Percentiles rank a stretch among this genome's conserved stretches.
Conservation (phyloP, 352 stramenopile species). For the Phytophthora niederhauseri region DNA sequence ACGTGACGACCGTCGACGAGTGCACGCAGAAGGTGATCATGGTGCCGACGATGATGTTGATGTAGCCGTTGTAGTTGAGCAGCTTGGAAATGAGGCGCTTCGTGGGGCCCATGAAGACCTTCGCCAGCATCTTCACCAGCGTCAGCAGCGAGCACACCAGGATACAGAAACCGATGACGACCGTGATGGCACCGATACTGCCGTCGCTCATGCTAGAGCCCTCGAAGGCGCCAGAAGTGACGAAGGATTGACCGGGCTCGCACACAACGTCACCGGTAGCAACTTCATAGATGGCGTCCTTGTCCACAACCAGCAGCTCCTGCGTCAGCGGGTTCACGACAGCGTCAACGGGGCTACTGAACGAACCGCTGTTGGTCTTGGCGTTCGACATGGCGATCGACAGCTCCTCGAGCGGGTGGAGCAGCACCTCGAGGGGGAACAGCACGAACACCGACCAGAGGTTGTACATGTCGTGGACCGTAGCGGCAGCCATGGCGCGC, state of each 20-base stretch:
- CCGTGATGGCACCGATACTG: constrained; percentile 51
- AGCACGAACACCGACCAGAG: constrained; percentile 80
- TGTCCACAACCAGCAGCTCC: constrained; percentile 47
- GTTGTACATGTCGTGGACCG: constrained; percentile 89
- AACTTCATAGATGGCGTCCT: constrained; percentile 38
- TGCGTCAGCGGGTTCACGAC: constrained; percentile 49
- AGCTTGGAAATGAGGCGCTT: constrained; percentile 87
- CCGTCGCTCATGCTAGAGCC: constrained; percentile 41
- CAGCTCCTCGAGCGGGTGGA: constrained; percentile 65
- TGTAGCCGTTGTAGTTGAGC: constrained; percentile 90
- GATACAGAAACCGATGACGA: constrained; percentile 51
- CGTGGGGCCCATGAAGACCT: constrained; percentile 82
- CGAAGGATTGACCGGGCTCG: constrained; percentile 34
- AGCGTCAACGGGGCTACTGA: constrained; percentile 48
- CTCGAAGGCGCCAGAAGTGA: constrained; percentile 46
- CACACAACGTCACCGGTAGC: constrained; percentile 41
- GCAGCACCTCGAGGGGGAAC: constrained; percentile 74
- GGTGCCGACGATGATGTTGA: constrained; percentile 88
- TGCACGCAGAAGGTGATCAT: constrained; percentile 91
- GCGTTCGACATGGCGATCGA: constrained; percentile 48
- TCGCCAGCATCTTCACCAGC: constrained; percentile 60
- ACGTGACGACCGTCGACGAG: constrained; percentile 92
- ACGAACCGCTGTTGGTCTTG: constrained; percentile 39
- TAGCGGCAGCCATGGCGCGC: constrained; percentile 61
- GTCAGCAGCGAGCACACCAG: constrained; percentile 54